Evolutionary conservation across 345 rosid genomes (phyloP).

Genomic region (Camelina neglecta): DNA sequence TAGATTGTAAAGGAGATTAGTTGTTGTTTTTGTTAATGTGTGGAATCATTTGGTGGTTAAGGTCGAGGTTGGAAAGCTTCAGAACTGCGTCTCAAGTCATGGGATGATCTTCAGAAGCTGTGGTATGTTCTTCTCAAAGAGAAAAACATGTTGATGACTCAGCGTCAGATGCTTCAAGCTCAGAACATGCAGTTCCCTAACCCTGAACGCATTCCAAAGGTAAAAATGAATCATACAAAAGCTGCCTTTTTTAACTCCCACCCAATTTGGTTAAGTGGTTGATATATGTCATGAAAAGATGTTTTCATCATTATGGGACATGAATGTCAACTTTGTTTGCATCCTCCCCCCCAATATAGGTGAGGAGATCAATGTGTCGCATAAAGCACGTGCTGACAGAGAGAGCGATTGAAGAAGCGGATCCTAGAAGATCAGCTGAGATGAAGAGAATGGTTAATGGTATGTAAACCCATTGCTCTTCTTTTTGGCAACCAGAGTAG

Average conservation of each 20-base stretch:
- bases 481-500: not conserved
- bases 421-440: conserved; percentile 83
- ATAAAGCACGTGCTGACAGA: conserved; percentile 90
- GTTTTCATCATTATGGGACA: not conserved
- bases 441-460: conserved; percentile 94
- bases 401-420: conserved; percentile 85
- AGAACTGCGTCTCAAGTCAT: conserved; percentile 87
- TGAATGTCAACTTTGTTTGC: conserved; percentile 11
- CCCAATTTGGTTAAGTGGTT: no score
- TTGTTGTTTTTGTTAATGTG: conserved; percentile 6
- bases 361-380: conserved; percentile 85
- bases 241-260: no score
- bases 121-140: conserved; percentile 93
- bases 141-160: conserved; percentile 98
- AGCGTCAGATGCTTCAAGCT: conserved; percentile 93
- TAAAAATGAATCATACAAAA: conserved; percentile 39
- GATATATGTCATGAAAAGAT: no score
- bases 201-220: conserved; percentile 99
- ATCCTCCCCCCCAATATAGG: conserved; percentile 46
- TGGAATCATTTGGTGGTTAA: conserved; percentile 32
- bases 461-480: conserved; percentile 47
- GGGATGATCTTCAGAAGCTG: conserved; percentile 92
- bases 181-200: conserved; percentile 85
- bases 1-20: no score
- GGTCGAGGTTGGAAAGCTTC: conserved; percentile 98